These are phyloP conservation scores for Kentomonas sorsogonicus DNA, from an alignment of 208 protist species.

Conservation along the genomic window DNA sequence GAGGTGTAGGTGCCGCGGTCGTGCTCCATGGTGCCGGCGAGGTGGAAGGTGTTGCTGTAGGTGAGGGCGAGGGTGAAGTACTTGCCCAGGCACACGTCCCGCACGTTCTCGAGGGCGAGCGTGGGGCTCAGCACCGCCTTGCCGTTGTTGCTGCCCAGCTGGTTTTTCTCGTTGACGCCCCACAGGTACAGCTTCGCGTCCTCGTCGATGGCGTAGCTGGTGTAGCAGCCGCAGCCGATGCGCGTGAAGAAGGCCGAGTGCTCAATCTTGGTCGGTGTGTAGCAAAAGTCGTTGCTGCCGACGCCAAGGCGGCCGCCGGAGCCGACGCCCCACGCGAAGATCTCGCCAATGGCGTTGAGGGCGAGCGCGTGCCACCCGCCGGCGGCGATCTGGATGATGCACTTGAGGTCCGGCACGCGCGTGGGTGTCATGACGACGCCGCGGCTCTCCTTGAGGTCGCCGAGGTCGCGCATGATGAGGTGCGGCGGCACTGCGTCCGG, in stretches of 20 bases:
- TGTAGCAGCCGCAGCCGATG: conserved; percentile 70
- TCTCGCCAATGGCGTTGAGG: conserved; percentile 66
- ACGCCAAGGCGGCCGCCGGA: conserved; percentile 53
- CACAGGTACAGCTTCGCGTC: conserved; percentile 62
- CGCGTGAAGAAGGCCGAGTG: conserved; percentile 43
- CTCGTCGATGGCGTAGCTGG: conserved; percentile 63
- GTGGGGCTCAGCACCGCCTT: conserved; percentile 25
- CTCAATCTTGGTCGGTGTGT: conserved; percentile 37
- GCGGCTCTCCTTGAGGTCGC: conserved; percentile 24
- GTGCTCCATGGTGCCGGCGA: conserved; percentile 52
- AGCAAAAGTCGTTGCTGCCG: conserved; percentile 29
- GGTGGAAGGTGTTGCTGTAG: conserved; percentile 38
- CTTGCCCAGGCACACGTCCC: conserved; percentile 56
- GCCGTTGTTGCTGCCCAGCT: conserved; percentile 28
- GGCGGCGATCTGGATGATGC: conserved; percentile 62
- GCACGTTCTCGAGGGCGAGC: conserved; percentile 55
- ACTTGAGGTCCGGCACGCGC: conserved; percentile 32
- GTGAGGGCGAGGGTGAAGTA: conserved; percentile 61
- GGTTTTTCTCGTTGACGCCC: conserved; percentile 61
- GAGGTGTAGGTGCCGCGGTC: conserved; percentile 29
- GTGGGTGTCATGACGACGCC: conserved; percentile 51
- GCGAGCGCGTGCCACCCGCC: conserved; percentile 73
- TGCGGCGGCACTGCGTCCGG: conserved; percentile 31
- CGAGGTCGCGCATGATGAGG: conserved; percentile 47
- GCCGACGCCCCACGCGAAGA: conserved; percentile 73